phyloP scores from a whole-genome alignment of 495 filamentous ascomycete species.

The Staphylotrichum tortipilum region DNA sequence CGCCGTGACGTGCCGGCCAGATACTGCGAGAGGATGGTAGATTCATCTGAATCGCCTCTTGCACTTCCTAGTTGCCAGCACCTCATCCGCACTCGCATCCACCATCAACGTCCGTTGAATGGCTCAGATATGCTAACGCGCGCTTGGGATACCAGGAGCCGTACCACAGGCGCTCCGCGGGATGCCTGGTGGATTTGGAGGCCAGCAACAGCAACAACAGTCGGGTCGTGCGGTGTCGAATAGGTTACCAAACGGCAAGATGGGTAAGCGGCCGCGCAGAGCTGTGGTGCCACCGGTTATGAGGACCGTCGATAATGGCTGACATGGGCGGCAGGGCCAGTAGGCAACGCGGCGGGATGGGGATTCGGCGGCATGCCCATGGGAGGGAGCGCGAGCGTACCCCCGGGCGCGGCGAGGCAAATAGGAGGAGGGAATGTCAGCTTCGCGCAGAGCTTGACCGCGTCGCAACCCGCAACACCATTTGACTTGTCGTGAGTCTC shows the following conservation, averaged over 20 bases:
- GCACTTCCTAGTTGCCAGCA: background rate
- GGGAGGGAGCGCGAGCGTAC: slow-evolving; percentile 53
- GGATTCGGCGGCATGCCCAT: slow-evolving; percentile 59
- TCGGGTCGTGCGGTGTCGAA: slow-evolving; percentile 57
- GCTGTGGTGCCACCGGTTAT: background rate
- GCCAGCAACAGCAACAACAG: slow-evolving; percentile 51
- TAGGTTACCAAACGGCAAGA: slow-evolving; percentile 67
- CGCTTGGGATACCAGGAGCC: slow-evolving; percentile 40
- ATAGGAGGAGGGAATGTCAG: slow-evolving; percentile 59
- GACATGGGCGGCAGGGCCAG: slow-evolving; percentile 26
- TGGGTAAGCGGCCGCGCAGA: slow-evolving; percentile 45
- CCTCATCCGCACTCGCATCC: slow-evolving; percentile 1
- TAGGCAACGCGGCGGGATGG: slow-evolving; percentile 63
- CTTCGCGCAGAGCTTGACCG: slow-evolving; percentile 75
- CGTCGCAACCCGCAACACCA: slow-evolving; percentile 64
- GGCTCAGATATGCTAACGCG: slow-evolving; percentile 12
- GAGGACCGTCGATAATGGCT: slow-evolving; percentile 11
- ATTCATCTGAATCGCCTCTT: background rate
- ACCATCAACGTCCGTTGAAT: background rate
- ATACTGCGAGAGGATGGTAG: too few species aligned
- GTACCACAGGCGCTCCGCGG: slow-evolving; percentile 61
- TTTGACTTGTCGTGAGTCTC: slow-evolving; percentile 73
- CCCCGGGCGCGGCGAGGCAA: slow-evolving; percentile 37
- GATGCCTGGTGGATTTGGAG: slow-evolving; percentile 58
- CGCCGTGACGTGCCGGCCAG: too few species aligned